A percentile compares a stretch with the other conserved stretches of the same genome.
Evolutionary conservation across 495 filamentous ascomycete genomes (phyloP).

Genomic region (Talaromyces borbonicus): DNA sequence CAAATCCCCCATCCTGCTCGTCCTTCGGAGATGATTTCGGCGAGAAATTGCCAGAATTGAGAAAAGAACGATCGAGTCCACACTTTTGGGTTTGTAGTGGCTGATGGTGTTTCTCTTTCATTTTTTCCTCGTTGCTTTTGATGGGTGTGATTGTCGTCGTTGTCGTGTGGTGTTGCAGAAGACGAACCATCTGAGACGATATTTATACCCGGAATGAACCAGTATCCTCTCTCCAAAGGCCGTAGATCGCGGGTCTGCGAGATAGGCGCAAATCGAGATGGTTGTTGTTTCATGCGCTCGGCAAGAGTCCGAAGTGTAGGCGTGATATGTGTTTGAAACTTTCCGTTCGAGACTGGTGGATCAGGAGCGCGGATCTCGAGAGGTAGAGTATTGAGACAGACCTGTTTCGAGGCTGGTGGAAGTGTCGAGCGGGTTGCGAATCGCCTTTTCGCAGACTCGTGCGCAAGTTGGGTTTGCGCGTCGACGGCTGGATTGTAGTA

Average conservation of each 20-base stretch:
- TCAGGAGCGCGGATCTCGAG: conserved; percentile 35
- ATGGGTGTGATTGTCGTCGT: neutral
- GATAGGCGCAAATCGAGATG: conserved; percentile 41
- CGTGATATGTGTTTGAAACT: conserved; percentile 44
- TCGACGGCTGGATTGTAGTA: neutral
- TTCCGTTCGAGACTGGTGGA: conserved; percentile 29
- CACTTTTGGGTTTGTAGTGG: conserved; percentile 3
- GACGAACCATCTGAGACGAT: neutral
- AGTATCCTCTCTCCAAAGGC: conserved; percentile 57
- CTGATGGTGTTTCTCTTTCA: no score
- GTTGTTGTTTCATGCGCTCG: conserved; percentile 38
- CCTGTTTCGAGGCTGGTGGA: neutral
- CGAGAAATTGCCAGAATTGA: conserved; percentile 53
- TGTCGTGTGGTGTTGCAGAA: neutral
- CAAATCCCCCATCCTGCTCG: conserved; percentile 61
- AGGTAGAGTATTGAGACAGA: conserved; percentile 11
- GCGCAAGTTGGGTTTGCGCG: neutral
- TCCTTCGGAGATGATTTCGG: conserved; percentile 45
- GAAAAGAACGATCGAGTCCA: conserved; percentile 23
- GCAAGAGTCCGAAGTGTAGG: conserved; percentile 43
- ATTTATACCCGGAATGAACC: conserved; percentile 37
- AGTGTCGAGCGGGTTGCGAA: conserved; percentile 1
- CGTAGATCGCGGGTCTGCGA: conserved; percentile 39
- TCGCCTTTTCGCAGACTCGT: neutral
- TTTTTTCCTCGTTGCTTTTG: no score